Base-by-base conservation (phyloP, 129 eudicot species). In the Erigeron canadensis region DNA sequence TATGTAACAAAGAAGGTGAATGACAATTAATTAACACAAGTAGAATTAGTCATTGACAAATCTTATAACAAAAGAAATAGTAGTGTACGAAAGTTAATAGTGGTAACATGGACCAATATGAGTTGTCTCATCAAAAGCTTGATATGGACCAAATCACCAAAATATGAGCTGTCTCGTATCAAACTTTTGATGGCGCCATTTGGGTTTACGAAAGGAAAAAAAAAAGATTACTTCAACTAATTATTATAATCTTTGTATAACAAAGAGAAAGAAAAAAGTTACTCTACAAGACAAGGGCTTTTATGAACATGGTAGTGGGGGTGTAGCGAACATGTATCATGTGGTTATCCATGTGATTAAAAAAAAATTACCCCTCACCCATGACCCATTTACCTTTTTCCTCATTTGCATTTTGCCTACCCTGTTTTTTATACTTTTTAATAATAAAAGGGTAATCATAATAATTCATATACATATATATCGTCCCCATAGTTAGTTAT, bases 321-420 rank as follows among this genome's bases (percentile, higher is more conserved):
- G 70, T 74, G 78, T 38, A 13, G 64, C 78, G 80, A 82, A 83
- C 82, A 75, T 82, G 75, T 60, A 78, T 81, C 95, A 85, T 88
- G 95, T 88, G 86, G 64, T 78, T 82, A 80, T 82, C 86, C 92
- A 87, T 87, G 92, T 87, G 92, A 82, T 70, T 65, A 72, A 42
- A 43, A 56, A 68, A 28, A 28, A 28, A 16, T 12, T 15, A 12
- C 57, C 22, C 7, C 4, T 18, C 45, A 45, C 40, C 50, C 13
- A 62, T 7, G 8, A 16, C 15, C 22, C 34, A n/a, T n/a, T n/a
- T n/a, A n/a, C n/a, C 17, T 39, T 56, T 28, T 28, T 28, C 3
- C 34, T 51, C 34, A n/a, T n/a, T 60, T 72, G 69, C 69, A 59
- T 62, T 72, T 60, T 72, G 42, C 69, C 60, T 28, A 61, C 59